Evolutionary conservation across 345 rosid genomes (phyloP).

Genomic region (Boechera retrofracta): DNA sequence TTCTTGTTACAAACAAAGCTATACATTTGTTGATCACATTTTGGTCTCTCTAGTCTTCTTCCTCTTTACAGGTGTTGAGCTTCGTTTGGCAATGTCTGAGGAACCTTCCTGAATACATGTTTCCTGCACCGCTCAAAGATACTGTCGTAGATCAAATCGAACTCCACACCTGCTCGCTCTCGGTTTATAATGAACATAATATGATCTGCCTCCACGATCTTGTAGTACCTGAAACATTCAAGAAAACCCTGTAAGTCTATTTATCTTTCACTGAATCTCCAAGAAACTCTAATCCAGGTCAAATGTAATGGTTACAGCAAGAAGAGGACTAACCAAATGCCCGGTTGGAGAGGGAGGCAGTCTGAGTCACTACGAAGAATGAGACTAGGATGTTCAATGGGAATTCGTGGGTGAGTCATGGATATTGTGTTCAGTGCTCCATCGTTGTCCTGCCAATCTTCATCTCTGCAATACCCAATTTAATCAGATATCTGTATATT

Average conservation of each 20-base stretch:
- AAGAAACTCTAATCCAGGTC: not conserved
- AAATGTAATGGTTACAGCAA: not conserved
- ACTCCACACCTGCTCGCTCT: slow-evolving; percentile 93
- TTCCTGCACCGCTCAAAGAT: slow-evolving; percentile 93
- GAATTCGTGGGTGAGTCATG: slow-evolving; percentile 90
- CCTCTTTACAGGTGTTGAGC: slow-evolving; percentile 33
- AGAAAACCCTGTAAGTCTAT: not conserved
- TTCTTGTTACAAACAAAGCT: slow-evolving; percentile 23
- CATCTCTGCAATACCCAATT: slow-evolving; percentile 62
- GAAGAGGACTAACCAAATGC: slow-evolving; percentile 75
- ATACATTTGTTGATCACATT: slow-evolving; percentile 19
- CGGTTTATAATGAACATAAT: slow-evolving; percentile 73
- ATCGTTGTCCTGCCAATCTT: slow-evolving; percentile 96
- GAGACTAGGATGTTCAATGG: slow-evolving; percentile 69
- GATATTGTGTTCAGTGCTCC: slow-evolving; percentile 95
- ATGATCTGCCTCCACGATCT: slow-evolving; percentile 90
- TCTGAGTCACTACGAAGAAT: slow-evolving; percentile 61
- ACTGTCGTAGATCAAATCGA: slow-evolving; percentile 89
- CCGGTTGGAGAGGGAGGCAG: slow-evolving; percentile 72
- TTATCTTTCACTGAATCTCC: not conserved
- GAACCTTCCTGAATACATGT: slow-evolving; percentile 68
- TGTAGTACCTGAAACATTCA: slow-evolving; percentile 77
- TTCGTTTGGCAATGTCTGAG: slow-evolving; percentile 63
- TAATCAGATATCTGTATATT: not conserved
- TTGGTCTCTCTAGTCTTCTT: slow-evolving; percentile 11